These are phyloP conservation scores for Suillus plorans DNA, from an alignment of 768 basidiomycete species.

Conservation along the genomic window DNA sequence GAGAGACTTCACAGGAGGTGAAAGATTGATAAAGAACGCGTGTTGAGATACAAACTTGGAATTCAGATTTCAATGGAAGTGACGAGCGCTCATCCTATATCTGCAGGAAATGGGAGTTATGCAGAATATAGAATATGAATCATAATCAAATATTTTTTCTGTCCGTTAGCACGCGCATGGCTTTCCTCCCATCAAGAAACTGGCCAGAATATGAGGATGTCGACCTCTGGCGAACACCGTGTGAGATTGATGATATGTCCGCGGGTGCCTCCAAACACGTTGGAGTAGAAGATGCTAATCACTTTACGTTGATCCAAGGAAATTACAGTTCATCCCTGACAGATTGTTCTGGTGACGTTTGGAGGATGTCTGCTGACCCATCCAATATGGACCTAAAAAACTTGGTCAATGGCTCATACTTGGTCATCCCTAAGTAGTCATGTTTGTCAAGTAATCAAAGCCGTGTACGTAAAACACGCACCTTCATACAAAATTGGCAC, in stretches of 20 bases:
- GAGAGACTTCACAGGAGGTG: constrained; percentile 2
- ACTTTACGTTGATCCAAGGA: background rate
- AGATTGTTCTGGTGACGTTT: constrained; percentile 37
- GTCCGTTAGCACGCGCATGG: background rate
- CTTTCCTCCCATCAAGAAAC: background rate
- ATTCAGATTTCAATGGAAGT: background rate
- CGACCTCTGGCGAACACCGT: background rate
- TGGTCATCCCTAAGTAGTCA: constrained; percentile 53
- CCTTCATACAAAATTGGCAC: constrained; percentile 68
- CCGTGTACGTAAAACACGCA: constrained; percentile 24
- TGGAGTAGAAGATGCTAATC: background rate
- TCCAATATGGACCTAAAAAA: constrained; percentile 73
- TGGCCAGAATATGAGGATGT: background rate
- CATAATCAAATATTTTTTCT: background rate
- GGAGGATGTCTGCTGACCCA: constrained; percentile 58
- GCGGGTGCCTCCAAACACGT: background rate
- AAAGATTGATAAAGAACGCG: constrained; percentile 1
- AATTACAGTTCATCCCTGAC: constrained; percentile 29
- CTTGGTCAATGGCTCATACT: constrained; percentile 71
- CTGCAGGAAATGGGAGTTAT: background rate
- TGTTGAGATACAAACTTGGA: background rate
- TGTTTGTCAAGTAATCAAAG: constrained; percentile 1
- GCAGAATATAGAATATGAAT: background rate
- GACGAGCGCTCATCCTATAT: background rate
- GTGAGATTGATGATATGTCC: constrained; percentile 1